Evolutionary conservation across 2,329 filamentous ascomycete species (phyloP).

Genomic region (Hypoxylon sp.): DNA sequence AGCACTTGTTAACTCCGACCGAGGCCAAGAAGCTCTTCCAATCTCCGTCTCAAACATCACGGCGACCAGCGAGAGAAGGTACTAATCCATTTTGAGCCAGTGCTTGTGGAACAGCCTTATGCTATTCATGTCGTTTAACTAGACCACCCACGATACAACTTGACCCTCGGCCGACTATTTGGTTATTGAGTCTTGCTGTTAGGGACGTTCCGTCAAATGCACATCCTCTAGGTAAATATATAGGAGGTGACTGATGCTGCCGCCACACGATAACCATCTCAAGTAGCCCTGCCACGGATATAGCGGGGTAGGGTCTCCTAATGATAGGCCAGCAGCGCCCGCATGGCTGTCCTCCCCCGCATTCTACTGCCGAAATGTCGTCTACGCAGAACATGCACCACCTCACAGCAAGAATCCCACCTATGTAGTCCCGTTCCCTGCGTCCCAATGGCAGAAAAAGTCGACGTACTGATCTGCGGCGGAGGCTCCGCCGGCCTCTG

Average conservation of each 20-base stretch:
- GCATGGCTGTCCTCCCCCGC: slow-evolving; percentile 7
- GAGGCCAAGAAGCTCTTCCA: background rate
- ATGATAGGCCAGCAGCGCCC: background rate
- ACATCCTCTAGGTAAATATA: background rate
- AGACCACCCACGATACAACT: background rate
- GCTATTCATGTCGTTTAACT: background rate
- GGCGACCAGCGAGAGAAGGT: background rate
- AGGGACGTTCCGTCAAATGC: background rate
- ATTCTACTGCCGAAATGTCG: background rate
- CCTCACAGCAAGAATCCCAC: background rate
- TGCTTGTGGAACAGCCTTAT: background rate
- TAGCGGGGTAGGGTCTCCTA: background rate
- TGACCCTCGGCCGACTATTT: background rate
- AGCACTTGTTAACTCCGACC: background rate
- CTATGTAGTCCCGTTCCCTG: background rate
- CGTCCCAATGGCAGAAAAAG: slow-evolving; percentile 26
- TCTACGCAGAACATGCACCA: background rate
- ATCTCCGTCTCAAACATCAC: background rate
- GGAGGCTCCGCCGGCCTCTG: slow-evolving; percentile 72
- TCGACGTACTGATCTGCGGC: slow-evolving; percentile 71
- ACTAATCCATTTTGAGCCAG: background rate
- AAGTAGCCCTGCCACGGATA: background rate
- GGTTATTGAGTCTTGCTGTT: background rate
- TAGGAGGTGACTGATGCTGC: background rate
- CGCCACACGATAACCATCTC: background rate